These are phyloP conservation scores for Colletotrichum sp. DNA, from an alignment of 2,329 filamentous ascomycete genomes.

Conservation along the genomic window DNA sequence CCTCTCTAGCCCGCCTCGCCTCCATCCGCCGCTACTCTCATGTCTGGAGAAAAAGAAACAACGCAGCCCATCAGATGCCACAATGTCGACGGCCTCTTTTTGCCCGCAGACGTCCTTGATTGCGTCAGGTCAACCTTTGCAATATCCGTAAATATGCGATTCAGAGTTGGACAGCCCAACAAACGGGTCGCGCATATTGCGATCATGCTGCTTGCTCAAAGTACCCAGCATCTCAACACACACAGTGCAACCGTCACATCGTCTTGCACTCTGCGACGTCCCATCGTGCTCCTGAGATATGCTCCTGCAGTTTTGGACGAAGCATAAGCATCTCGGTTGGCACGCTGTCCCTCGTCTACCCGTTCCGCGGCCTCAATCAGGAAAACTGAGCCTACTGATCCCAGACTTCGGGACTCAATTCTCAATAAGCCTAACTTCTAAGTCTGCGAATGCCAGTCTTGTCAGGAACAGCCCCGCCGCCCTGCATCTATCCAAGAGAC, in stretches of 20 bases:
- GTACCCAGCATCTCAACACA: neutral
- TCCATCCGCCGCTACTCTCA: neutral
- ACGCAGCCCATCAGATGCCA: neutral
- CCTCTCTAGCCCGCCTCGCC: neutral
- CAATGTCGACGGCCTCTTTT: neutral
- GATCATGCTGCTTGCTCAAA: neutral
- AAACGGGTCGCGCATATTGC: neutral
- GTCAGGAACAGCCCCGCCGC: neutral
- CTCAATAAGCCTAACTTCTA: neutral
- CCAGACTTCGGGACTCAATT: neutral
- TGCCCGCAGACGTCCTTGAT: neutral
- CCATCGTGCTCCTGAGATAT: neutral
- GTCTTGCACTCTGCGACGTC: slow-evolving; percentile 1
- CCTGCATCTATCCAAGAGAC: neutral
- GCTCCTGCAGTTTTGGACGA: neutral
- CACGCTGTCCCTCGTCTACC: neutral
- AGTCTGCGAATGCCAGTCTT: neutral
- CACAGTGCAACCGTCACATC: slow-evolving; percentile 12
- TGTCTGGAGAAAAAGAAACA: neutral
- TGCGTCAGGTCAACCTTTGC: neutral
- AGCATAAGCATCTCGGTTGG: neutral
- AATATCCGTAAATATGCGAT: neutral
- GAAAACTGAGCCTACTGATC: neutral
- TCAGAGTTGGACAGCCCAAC: neutral
- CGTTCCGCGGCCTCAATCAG: neutral